Conservation (phyloP, 2,329 filamentous ascomycete species). For the Arthrinium phaeospermum region DNA sequence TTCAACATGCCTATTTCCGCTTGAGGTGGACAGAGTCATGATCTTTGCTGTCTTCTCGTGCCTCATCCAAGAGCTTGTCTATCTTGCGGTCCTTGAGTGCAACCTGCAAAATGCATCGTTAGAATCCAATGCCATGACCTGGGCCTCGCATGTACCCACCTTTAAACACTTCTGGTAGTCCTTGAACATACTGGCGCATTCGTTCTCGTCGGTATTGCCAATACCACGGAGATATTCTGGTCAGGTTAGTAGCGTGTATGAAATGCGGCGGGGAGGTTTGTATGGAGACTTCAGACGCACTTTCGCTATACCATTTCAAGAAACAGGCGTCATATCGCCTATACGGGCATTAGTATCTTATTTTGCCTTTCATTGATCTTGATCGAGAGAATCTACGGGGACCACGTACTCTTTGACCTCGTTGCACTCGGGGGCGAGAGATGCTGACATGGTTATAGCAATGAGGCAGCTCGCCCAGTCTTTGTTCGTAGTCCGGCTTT, state of each 20-base stretch:
- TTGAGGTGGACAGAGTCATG: conserved; percentile 76
- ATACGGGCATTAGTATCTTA: conserved; percentile 16
- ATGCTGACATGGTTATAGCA: conserved; percentile 77
- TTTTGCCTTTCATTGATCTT: not conserved
- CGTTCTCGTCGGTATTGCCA: conserved; percentile 74
- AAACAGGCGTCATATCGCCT: conserved; percentile 98
- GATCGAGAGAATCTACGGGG: not conserved
- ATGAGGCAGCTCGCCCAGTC: not conserved
- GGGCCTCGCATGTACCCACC: conserved; percentile 51
- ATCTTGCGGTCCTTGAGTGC: conserved; percentile 89
- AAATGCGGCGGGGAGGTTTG: conserved; percentile 28
- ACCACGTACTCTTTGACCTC: conserved; percentile 85
- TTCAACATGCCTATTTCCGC: conserved; percentile 39
- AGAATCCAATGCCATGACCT: not conserved
- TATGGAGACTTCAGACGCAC: conserved; percentile 57
- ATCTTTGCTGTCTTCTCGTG: conserved; percentile 86
- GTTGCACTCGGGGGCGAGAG: conserved; percentile 92
- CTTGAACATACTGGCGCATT: conserved; percentile 85
- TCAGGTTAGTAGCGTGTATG: conserved; percentile 19
- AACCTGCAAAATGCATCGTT: conserved; percentile 60
- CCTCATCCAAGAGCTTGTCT: conserved; percentile 90
- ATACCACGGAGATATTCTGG: conserved; percentile 88
- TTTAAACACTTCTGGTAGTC: conserved; percentile 87
- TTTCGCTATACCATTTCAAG: conserved; percentile 99
- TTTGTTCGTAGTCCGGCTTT: not conserved